Evolutionary conservation across 306 rosid species (phyloP), one percentile per base, ranked within the genome.

Genomic region (Trifolium repens): DNA sequence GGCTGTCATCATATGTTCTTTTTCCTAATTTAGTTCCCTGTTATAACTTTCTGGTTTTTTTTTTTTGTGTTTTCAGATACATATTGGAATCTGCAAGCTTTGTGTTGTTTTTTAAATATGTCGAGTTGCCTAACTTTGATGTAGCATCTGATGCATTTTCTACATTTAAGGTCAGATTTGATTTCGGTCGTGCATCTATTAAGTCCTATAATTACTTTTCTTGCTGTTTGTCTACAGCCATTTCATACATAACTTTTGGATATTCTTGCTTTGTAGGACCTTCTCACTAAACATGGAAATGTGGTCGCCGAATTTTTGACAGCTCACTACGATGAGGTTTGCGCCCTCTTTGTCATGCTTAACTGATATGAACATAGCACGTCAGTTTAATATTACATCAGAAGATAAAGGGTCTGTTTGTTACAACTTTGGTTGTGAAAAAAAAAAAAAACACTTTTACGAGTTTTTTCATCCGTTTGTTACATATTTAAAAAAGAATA

Each of bases 81-180:
- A 85, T 94, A 76, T 79, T 94, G 92, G 93, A 92, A 89, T 88
- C 99, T 44, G 89, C 99, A 71, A 83, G 97, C 86, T 92, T 92
- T 83, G 92, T 74, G 85, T 70, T 94, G 91, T 94, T 94, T 87
- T 94, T 89, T 83, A 94, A 94, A 83, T 94, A 85, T 77, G 96
- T 92, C 79, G 99, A 92, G 84, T 80, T 89, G 80, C 96, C 96
- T 42, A 90, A 76, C 87, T 92, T 94, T 77, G 99, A 94, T 79
- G 92, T 89, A 77, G 93, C 99, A 67, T 90, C 96, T 49, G 96
- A 94, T 81, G 99, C 99, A 15, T 94, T 92, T 86, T 90, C 96
- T 68, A 94, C 99, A 44, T 94, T 94, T 75, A 92, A 94, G 99
- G 99, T 92, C 46, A 70, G 87, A 80, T 65, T 72, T 66, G 50